Evolutionary conservation across 768 basidiomycete genomes (phyloP), one percentile per base, ranked within the genome.

Genomic region (Dentipellis fragilis): DNA sequence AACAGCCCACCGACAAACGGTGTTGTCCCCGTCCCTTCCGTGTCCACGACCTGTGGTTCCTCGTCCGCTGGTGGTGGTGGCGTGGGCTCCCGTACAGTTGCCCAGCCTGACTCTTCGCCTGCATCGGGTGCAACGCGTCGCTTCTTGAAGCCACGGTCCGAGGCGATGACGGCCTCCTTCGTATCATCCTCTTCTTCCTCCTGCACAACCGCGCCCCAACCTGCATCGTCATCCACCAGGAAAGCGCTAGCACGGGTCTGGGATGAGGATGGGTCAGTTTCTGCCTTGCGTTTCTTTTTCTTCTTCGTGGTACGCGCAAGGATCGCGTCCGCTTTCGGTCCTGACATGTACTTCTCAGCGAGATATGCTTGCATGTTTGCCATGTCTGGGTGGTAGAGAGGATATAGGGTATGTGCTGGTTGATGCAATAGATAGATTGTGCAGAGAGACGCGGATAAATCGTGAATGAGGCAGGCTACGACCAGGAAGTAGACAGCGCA

Each of bases 301-400:
- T 77, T 78, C 0, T 73, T 71, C 2, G 71, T 74, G 0, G 79
- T 68, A 47, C 81, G 81, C 3, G 93, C 75, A 8, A 97, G 76
- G 59, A 98, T 98, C 6, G 92, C 93, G 62, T 97, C 95, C 2
- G 94, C 93, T 65, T 97, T 98, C 0, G 91, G 83, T 1, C 95
- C 95, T 5, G 93, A 85, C 93, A 97, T 95, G 73, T 98, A 98
- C 59, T 89, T 91, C 60, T 85, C 80, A 0, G 91, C 91, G 16
- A 94, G 79, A 67, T 94, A 94, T 21, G 89, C 76, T 67, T 92
- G 85, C 73, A 94, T 78, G 40, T 60, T 57, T 49, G 48, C 46
- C 39, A 47, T 29, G 4, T 1, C 21, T 34, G 40, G 12, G 21
- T 34, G 42, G 34, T 23, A 5, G 17, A 45, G 42, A 16, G 29